Evolutionary conservation across 306 rosid species (phyloP).

Genomic region (Acmispon strigosus): DNA sequence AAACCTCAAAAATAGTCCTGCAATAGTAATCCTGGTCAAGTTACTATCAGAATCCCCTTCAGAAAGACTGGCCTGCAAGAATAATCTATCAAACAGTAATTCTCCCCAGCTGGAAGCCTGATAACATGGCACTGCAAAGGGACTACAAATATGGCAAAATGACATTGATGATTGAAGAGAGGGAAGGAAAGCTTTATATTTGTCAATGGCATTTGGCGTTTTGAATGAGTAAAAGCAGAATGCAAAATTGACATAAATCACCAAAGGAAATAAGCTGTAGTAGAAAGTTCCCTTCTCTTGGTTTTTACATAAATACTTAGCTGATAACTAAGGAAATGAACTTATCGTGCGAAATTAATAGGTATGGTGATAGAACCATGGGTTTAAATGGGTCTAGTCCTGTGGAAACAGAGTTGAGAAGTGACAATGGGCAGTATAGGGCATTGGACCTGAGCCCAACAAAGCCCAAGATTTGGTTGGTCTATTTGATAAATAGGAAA

Average conservation of each 20-base stretch:
- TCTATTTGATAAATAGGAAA: too few relatives aligned
- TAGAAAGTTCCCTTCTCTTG: not conserved
- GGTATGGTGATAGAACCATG: not conserved
- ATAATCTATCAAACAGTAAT: constrained; percentile 10
- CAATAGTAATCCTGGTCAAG: constrained; percentile 67
- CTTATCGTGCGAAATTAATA: not conserved
- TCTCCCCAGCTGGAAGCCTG: constrained; percentile 6
- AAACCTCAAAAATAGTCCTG: constrained; percentile 82
- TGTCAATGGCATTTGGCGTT: not conserved
- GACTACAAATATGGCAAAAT: not conserved
- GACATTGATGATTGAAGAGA: constrained; percentile 12
- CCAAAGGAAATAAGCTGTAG: not conserved
- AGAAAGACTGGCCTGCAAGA: constrained; percentile 65
- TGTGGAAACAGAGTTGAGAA: too few relatives aligned
- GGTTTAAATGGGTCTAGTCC: too few relatives aligned
- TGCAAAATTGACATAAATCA: not conserved
- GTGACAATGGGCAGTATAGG: too few relatives aligned
- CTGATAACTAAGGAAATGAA: not conserved
- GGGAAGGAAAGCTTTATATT: constrained; percentile 6
- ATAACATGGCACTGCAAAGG: constrained; percentile 3
- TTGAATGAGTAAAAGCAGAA: not conserved
- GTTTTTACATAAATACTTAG: not conserved
- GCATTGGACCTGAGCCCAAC: too few relatives aligned
- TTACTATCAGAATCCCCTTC: constrained; percentile 64
- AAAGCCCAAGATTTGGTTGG: too few relatives aligned